These are phyloP conservation scores for Coemansia asiatica DNA, from an alignment of 192 early-diverging fungal genomes.

Conservation along the genomic window DNA sequence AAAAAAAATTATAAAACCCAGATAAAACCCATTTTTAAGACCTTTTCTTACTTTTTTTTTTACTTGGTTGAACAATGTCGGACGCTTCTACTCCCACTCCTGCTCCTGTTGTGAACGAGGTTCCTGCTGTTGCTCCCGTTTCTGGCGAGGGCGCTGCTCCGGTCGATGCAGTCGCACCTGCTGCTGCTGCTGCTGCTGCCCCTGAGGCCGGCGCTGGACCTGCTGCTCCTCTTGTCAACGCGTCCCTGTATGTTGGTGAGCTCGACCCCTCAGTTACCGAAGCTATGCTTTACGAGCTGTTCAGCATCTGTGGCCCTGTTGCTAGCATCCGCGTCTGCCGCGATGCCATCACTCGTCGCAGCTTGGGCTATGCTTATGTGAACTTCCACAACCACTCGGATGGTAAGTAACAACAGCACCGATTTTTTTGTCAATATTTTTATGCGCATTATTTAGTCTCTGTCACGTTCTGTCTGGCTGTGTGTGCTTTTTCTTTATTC, in stretches of 20 bases:
- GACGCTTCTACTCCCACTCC: slow-evolving; percentile 31
- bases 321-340: slow-evolving; percentile 97
- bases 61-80: slow-evolving; percentile 39
- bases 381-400: slow-evolving; percentile 94
- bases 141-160: slow-evolving; percentile 47
- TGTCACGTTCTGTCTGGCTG: no score
- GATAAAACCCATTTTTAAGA: no score
- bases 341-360: slow-evolving; percentile 94
- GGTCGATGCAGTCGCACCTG: slow-evolving; percentile 20
- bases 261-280: slow-evolving; percentile 95
- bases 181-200: slow-evolving; percentile 50
- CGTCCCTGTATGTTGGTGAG: slow-evolving; percentile 95
- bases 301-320: slow-evolving; percentile 93
- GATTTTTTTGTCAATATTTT: no score
- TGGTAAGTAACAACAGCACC: no score
- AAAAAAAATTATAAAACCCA: no score
- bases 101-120: slow-evolving; percentile 26
- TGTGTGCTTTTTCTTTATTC: no score
- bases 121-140: slow-evolving; percentile 46
- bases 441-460: no score
- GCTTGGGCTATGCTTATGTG: slow-evolving; percentile 97
- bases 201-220: slow-evolving; percentile 8
- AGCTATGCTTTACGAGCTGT: slow-evolving; percentile 96
- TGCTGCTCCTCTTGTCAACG: slow-evolving; percentile 59
- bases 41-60: slow-evolving; percentile 10